Evolutionary conservation across 2,329 filamentous ascomycete genomes (phyloP), one percentile per base, ranked within the genome.

Genomic region (Orbilia javanica): DNA sequence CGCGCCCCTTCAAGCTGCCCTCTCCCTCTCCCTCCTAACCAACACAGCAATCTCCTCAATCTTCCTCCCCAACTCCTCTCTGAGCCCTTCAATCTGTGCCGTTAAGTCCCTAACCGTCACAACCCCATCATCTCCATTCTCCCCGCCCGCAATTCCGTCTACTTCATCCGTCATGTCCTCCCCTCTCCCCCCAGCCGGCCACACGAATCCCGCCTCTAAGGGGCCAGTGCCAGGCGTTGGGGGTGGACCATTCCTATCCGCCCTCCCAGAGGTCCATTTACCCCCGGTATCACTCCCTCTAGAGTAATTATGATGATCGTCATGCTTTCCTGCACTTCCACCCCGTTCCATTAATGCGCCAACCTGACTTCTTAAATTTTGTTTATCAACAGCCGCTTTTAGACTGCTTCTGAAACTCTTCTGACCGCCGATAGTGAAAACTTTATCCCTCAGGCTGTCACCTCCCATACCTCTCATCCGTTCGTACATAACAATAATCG

Each of bases 61-160:
- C 62, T 69, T 52, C 46, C 67, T 57, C 36, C 60, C 63, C 31
- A 78, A 44, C 11, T 72, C 34, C 62, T 71, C 67, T 36, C 60
- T 78, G 46, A 78, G 57, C 22, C 27, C 62, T n/a, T 78, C 74
- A 55, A 78, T 60, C 67, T 78, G 74, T n/a, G 46, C 67, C 18
- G 67, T 78, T 27, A 78, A 44, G 31, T 78, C 74, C 62, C 66
- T 64, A 25, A 78, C 25, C 15, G 74, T 78, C 13, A 67, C 74
- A 13, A 72, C 18, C 6, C 52, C 62, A 11, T n/a, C 13, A 72
- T 78, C 74, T 44, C 36, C 74, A 29, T 64, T 39, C 31, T 78
- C 74, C 53, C 72, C 74, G 6, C 25, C 62, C 7, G 48, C 65
- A 10, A 63, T 36, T 8, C 27, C 25, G 52, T 62, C 66, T 18